Percentiles rank a stretch among this genome's conserved stretches.
phyloP scores from a whole-genome alignment of 1,284 basidiomycete species.

The Cutaneotrichosporon cutaneum region DNA sequence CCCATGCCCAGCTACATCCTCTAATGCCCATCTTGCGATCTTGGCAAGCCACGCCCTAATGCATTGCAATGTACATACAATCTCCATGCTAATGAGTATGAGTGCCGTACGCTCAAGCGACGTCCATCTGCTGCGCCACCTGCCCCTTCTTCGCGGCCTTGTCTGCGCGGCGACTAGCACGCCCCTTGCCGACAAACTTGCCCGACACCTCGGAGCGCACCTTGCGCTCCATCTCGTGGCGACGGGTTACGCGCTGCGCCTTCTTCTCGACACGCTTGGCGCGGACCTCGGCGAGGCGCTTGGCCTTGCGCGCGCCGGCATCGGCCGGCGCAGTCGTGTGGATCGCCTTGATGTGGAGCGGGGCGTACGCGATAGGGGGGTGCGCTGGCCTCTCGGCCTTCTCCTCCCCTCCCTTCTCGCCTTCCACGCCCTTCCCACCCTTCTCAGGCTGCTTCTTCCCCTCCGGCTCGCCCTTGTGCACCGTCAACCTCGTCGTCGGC shows the following conservation, averaged over 20 bases:
- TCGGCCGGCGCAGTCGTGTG: constrained; percentile 75
- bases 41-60: not conserved
- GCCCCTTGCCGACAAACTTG: constrained; percentile 4
- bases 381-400: constrained; percentile 9
- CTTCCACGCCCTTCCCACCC: too few relatives aligned
- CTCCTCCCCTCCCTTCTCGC: not conserved
- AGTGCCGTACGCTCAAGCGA: not conserved
- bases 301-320: constrained; percentile 68
- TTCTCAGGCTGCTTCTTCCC: too few relatives aligned
- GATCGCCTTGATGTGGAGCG: constrained; percentile 82
- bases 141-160: constrained; percentile 1
- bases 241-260: constrained; percentile 45
- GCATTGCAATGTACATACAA: constrained; percentile 5
- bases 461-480: constrained; percentile 19
- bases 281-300: constrained; percentile 60
- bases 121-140: not conserved
- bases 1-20: constrained; percentile 7
- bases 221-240: constrained; percentile 19
- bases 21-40: not conserved
- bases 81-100: not conserved
- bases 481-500: constrained; percentile 46
- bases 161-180: constrained; percentile 7
- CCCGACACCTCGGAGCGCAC: constrained; percentile 9
- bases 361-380: constrained; percentile 53
- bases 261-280: constrained; percentile 57